These are phyloP conservation scores for Petunia hybrid DNA, from an alignment of 305 asterid species.

Conservation along the genomic window DNA sequence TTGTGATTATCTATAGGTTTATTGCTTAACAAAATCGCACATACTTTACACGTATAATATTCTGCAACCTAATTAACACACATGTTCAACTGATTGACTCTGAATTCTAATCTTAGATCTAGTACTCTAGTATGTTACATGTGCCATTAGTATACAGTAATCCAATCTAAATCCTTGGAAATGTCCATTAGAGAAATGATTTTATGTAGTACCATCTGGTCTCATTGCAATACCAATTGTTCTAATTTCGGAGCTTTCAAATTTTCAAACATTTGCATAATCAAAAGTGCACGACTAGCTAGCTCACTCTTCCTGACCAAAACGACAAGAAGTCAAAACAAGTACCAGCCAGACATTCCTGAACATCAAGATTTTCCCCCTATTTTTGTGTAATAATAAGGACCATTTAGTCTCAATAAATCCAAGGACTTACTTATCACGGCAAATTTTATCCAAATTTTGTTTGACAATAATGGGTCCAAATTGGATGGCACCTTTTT, in stretches of 20 bases:
- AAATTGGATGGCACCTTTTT: slow-evolving; percentile 2
- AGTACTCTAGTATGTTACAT: not conserved
- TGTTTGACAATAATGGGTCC: slow-evolving; percentile 16
- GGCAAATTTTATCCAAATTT: not conserved
- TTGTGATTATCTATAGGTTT: not conserved
- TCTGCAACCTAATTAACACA: not conserved
- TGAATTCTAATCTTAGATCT: not conserved
- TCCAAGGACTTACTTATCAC: not conserved
- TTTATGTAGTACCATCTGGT: not conserved
- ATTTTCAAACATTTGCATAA: slow-evolving; percentile 14
- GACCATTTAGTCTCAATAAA: not conserved
- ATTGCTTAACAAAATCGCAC: not conserved
- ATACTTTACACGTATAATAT: not conserved
- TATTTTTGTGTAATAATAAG: not conserved
- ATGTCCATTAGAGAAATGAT: too few species aligned
- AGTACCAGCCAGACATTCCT: not conserved
- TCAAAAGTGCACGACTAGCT: not conserved
- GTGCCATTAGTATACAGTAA: slow-evolving; percentile 14
- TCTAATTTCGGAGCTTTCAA: not conserved
- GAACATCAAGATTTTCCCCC: not conserved
- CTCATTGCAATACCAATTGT: not conserved
- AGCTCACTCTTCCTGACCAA: slow-evolving; percentile 24
- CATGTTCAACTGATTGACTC: not conserved
- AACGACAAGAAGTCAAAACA: slow-evolving; percentile 3
- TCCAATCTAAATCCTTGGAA: too few species aligned